Base-by-base conservation (phyloP, 2,329 filamentous ascomycete species). In the Fusarium tjaetaba region DNA sequence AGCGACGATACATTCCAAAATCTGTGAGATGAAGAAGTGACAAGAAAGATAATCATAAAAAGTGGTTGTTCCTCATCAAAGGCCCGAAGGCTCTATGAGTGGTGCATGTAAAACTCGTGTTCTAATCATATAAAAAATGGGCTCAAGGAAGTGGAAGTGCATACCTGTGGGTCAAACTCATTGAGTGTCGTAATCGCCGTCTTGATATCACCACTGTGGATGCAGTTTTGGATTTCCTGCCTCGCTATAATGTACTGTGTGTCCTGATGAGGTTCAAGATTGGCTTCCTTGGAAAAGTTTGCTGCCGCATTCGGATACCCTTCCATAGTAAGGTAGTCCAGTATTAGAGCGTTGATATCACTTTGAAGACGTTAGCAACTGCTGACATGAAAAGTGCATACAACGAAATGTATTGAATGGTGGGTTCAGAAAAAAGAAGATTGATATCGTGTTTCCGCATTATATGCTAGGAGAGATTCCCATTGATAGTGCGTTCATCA, bases 401-500 rank as follows among this genome's bases (percentile, higher is more conserved):
- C 26, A 73, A 51, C 63, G 67, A 32, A 46, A 53, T 34, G 22
- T 34, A 58, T 58, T 57, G 26, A 36, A 38, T 62, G 58, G 65
- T 64, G 68, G 49, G 45, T 58, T 81, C 91, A 88, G 88, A 85
- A 90, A 91, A 91, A 90, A 92, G 90, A 93, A 91, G 79, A 82
- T 81, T 77, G 71, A 82, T 82, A 94, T 92, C 88, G 85, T 87
- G 84, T 91, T 94, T 99, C 96, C 92, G 94, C 96, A 99, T 89
- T 84, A 82, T 85, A 86, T 90, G 89, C 94, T 98, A 94, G 93
- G 96, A 99, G 97, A 99, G 96, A 99, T 99, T 99, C 96, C 96
- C 96, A 99, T 97, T 97, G 92, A 94, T 92, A 91, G 88, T 85
- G 85, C 88, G 87, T 94, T 97, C 95, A 97, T 97, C 87, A 90